A percentile compares a stretch with the other conserved stretches of the same genome.
These are phyloP conservation scores for Melastoma malabathricum DNA, from an alignment of 345 rosid species.

Conservation along the genomic window DNA sequence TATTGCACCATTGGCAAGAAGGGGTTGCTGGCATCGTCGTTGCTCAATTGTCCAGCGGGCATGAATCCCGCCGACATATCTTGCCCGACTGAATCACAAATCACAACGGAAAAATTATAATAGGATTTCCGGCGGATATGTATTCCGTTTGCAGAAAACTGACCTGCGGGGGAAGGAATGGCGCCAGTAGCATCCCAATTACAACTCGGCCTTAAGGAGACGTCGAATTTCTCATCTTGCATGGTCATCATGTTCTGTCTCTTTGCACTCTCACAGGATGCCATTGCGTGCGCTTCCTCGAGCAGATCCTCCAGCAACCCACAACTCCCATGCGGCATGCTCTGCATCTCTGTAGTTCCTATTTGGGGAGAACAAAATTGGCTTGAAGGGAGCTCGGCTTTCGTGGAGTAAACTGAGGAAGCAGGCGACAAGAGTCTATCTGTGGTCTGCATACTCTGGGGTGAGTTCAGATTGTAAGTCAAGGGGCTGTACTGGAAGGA, in stretches of 20 bases:
- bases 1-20: constrained; percentile 4
- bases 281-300: constrained; percentile 31
- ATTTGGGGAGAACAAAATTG: constrained; percentile 23
- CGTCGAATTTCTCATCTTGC: constrained; percentile 12
- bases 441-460: constrained; percentile 14
- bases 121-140: neutral
- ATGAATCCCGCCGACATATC: too few relatives aligned
- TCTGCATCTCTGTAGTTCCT: constrained; percentile 10
- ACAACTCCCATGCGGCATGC: constrained; percentile 8
- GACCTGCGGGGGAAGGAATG: constrained; percentile 22
- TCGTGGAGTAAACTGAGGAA: constrained; percentile 14
- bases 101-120: too few relatives aligned
- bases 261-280: constrained; percentile 16
- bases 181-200: constrained; percentile 13
- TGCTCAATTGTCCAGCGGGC: too few relatives aligned
- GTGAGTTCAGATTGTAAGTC: constrained; percentile 7
- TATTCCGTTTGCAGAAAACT: neutral
- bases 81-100: too few relatives aligned
- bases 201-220: constrained; percentile 6
- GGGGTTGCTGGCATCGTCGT: too few relatives aligned
- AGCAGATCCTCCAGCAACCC: constrained; percentile 46
- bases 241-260: constrained; percentile 5
- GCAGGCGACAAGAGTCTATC: constrained; percentile 13
- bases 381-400: constrained; percentile 72
- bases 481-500: constrained; percentile 9